Base-by-base conservation (phyloP, 225 moss, liverwort and hornwort species). In the Neckera pumila region DNA sequence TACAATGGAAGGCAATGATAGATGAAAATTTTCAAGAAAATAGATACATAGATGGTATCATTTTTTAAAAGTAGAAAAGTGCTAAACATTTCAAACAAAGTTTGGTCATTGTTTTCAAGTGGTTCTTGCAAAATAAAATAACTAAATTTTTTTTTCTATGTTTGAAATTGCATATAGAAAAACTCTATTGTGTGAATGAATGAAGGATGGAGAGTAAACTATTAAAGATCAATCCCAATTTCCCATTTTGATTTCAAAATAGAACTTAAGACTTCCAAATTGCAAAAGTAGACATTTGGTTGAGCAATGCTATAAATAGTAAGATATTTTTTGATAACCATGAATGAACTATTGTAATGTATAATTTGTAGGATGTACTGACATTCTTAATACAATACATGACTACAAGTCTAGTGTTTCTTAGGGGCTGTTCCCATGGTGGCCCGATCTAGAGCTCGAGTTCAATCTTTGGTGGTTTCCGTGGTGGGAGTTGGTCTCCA, bases 361-460 rank as follows among this genome's bases (percentile, higher is more conserved):
- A 31, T 0, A 1, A 45, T 18, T 0, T 73, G 0, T 73, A 73
- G 11, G 30, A 73, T 53, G 8, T 22, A 36, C 21, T 53, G 34
- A 76, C 21, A 76, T 76, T 76, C 0, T 1, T 33, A 33, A 1
- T 21, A 53, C 1, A 5, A 0, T 36, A 5, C 5, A 12, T 33
- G 34, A 51, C 8, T 76, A 8, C 13, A 75, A 8, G 21, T 76
- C 6, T 3, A 34, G 0, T 2, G 14, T 21, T 14, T 53, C 4
- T 51, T 14, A 21, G 22, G n/a, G n/a, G n/a, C n/a, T n/a, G n/a
- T n/a, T n/a, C n/a, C n/a, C n/a, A n/a, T n/a, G n/a, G n/a, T n/a
- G n/a, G n/a, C n/a, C n/a, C n/a, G n/a, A n/a, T n/a, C n/a, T n/a
- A n/a, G n/a, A n/a, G n/a, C n/a, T n/a, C n/a, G n/a, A n/a, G n/a